phyloP scores from a whole-genome alignment of 176 grass and related monocot genomes.

The Ensete glaucum region DNA sequence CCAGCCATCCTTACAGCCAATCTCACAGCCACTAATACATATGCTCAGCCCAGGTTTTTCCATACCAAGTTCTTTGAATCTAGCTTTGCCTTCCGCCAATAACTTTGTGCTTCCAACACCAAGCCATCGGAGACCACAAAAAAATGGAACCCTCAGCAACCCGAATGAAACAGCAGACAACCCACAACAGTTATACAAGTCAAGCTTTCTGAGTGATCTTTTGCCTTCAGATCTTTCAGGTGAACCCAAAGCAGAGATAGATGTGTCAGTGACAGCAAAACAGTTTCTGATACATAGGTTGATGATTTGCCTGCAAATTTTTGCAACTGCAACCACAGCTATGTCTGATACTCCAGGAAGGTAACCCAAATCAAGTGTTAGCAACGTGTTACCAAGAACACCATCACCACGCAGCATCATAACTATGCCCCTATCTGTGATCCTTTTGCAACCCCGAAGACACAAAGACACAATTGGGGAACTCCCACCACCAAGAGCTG shows the following conservation, averaged over 20 bases:
- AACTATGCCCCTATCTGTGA: constrained; percentile 65
- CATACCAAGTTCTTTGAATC: constrained; percentile 31
- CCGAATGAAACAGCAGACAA: constrained; percentile 51
- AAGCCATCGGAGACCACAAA: constrained; percentile 74
- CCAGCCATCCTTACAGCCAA: constrained; percentile 68
- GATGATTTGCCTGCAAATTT: constrained; percentile 50
- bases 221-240: constrained; percentile 24
- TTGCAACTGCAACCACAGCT: constrained; percentile 39
- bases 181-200: constrained; percentile 57
- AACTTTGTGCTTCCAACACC: constrained; percentile 68
- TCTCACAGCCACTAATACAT: constrained; percentile 60
- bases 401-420: constrained; percentile 44
- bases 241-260: constrained; percentile 51
- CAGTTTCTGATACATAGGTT: constrained; percentile 61
- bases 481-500: constrained; percentile 48
- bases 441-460: constrained; percentile 74
- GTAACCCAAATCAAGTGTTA: constrained; percentile 55
- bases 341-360: constrained; percentile 59
- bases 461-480: constrained; percentile 64
- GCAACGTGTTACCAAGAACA: constrained; percentile 51
- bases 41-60: constrained; percentile 57
- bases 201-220: constrained; percentile 67
- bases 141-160: constrained; percentile 44
- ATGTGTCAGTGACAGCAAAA: constrained; percentile 46
- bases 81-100: constrained; percentile 35